Base-by-base conservation (phyloP, 352 stramenopile species). In the Globisporangium parvum region DNA sequence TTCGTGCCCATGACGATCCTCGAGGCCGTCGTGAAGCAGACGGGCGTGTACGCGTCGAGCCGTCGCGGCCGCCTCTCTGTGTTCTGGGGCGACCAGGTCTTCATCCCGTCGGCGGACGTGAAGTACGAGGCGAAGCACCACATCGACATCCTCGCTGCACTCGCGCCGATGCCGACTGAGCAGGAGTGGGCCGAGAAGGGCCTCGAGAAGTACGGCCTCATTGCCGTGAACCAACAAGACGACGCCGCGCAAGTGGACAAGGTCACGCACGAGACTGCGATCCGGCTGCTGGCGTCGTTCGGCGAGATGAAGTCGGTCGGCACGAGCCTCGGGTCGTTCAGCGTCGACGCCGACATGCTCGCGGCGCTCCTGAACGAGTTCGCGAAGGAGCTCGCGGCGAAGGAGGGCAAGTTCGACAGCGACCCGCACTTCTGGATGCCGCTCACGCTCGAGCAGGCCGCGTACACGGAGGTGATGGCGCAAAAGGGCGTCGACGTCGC, bases 401-500 rank as follows among this genome's bases (percentile, higher is more conserved):
- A 98, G 69, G 68, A 77, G 31, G 96, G 90, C 63, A 98, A 98
- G 67, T 87, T 97, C 26, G 93, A 98, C 78, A 98, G 89, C 44
- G 96, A 99, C 81, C 96, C 96, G 40, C 95, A 98, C 73, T 98
- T 98, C 60, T 99, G 96, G 96, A 99, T 99, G 96, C 95, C 96
- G 24, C 69, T 98, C 9, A 99, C 96, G n/a, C 79, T 99, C 12
- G 85, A 91, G 33, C 67, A 88, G 39, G 73, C 88, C 6, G 86
- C 91, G 40, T 98, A 98, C 73, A 85, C 91, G 15, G 79, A 94
- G 55, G 73, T 99, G 55, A 98, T 99, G 96, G 73, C 63, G 28
- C 88, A 98, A 74, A 98, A 99, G 78, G 93, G 84, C 49, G 87
- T 96, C 14, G 59, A 80, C 10, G 70, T 77, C 39, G 65, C 64